Evolutionary conservation across 805 yeast genomes (phyloP).

Genomic region (Wickerhamomyces chambardii): DNA sequence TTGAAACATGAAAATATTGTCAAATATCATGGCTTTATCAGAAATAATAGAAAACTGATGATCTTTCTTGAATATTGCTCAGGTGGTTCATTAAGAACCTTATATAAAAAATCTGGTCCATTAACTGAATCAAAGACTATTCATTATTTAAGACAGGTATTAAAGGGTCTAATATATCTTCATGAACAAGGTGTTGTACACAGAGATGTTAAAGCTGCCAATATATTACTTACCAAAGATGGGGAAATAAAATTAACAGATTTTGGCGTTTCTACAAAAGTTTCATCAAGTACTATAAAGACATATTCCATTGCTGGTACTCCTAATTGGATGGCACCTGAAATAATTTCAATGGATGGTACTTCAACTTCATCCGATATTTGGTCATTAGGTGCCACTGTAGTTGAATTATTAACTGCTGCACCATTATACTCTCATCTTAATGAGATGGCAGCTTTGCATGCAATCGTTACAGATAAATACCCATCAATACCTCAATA

Average conservation of each 20-base stretch:
- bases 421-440: constrained; percentile 80
- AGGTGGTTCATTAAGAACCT: constrained; percentile 52
- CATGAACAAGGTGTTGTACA: constrained; percentile 64
- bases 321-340: constrained; percentile 99
- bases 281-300: constrained; percentile 39
- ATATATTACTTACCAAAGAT: constrained; percentile 57
- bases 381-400: constrained; percentile 94
- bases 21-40: constrained; percentile 84
- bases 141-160: constrained; percentile 58
- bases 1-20: constrained; percentile 87
- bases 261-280: constrained; percentile 69
- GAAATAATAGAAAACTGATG: constrained; percentile 57
- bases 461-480: constrained; percentile 73
- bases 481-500: constrained; percentile 59
- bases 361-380: constrained; percentile 85
- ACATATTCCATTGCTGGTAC: constrained; percentile 70
- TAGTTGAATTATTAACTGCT: constrained; percentile 78
- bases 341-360: constrained; percentile 76
- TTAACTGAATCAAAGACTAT: constrained; percentile 57
- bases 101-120: constrained; percentile 21
- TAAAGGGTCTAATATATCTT: constrained; percentile 54
- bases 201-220: constrained; percentile 72
- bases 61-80: constrained; percentile 72
- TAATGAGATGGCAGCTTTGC: constrained; percentile 71
- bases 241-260: constrained; percentile 67